Base-by-base conservation (phyloP, 495 filamentous ascomycete genomes). In the Penicillium pancosmium region DNA sequence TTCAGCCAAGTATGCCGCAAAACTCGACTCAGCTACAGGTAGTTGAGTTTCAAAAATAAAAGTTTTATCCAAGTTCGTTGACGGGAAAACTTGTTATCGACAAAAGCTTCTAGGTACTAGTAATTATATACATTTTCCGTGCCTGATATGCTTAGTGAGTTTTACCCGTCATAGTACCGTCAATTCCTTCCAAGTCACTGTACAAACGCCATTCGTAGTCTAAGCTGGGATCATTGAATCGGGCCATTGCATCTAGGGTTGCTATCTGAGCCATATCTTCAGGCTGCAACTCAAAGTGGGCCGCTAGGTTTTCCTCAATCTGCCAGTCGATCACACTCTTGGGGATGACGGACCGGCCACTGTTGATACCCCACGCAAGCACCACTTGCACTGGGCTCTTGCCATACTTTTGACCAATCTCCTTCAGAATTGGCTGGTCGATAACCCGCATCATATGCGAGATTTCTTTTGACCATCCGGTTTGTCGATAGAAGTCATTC, bases 361-460 rank as follows among this genome's bases (percentile, higher is more conserved):
- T 71, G 16, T 81, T 73, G 36, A 90, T 80, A 8, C 87, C 86
- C 88, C 82, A 86, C 0, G 83, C 60, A 36, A 90, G 77, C 3
- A 82, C 79, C 1, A 83, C 75, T 64, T 89, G 84, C 6, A 86
- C 82, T 0, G 83, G 79, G 2, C 69, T 82, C 65, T 88, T 88
- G 47, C 75, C 72, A 55, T 89, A 82, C 59, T 84, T 83, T 71
- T 83, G 74, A 5, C 82, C 87, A 58, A 89, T 77, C 23, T 84
- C 77, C 34, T 78, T 74, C 27, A 88, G 72, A 5, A 82, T 71
- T 0, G 85, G 82, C 58, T 89, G 83, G 13, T 89, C 80, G 53
- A 86, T 84, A 0, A 70, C 52, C 25, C 64, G 64, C 48, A 59
- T 59, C 57, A 63, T 61, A 19, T 69, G 56, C 3, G 62, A 46